These are phyloP conservation scores for Fraxinus pennsylvanica DNA, from an alignment of 257 asterid species.

Conservation along the genomic window DNA sequence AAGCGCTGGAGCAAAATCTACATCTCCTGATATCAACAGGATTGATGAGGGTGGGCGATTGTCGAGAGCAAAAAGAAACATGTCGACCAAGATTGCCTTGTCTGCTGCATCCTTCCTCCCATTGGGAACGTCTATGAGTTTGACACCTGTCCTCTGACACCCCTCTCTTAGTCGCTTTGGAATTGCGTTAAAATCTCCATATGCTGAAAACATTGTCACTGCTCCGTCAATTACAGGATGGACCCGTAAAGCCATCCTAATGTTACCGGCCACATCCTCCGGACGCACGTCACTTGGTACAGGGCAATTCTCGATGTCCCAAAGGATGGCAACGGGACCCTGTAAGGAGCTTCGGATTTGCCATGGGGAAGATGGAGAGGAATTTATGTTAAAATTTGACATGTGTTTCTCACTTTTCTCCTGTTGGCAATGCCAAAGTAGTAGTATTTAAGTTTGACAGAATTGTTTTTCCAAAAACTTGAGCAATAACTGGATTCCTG, in stretches of 20 bases:
- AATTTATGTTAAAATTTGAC: conserved; percentile 33
- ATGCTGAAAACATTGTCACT: conserved; percentile 81
- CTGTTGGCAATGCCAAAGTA: conserved; percentile 30
- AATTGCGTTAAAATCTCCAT: conserved; percentile 77
- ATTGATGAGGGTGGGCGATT: conserved; percentile 88
- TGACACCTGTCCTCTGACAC: conserved; percentile 92
- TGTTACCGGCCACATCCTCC: conserved; percentile 85
- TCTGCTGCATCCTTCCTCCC: conserved; percentile 97
- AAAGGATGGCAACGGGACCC: conserved; percentile 78
- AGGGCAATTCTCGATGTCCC: conserved; percentile 99
- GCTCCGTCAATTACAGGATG: conserved; percentile 79
- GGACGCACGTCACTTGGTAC: conserved; percentile 84
- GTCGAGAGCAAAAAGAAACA: conserved; percentile 95
- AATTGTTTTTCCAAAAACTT: conserved; percentile 17
- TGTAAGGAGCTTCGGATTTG: conserved; percentile 36
- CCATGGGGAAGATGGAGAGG: conserved; percentile 29
- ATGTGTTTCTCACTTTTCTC: conserved; percentile 27
- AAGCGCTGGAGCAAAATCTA: conserved; percentile 92
- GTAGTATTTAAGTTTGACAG: conserved; percentile 48
- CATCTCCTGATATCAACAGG: conserved; percentile 92
- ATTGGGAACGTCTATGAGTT: conserved; percentile 84
- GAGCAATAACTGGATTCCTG: conserved; percentile 30
- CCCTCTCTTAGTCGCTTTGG: conserved; percentile 86
- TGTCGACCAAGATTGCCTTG: conserved; percentile 88
- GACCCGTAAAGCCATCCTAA: conserved; percentile 71